phyloP scores from a whole-genome alignment of 192 early-diverging fungal genomes.

The Coemansia sp. region DNA sequence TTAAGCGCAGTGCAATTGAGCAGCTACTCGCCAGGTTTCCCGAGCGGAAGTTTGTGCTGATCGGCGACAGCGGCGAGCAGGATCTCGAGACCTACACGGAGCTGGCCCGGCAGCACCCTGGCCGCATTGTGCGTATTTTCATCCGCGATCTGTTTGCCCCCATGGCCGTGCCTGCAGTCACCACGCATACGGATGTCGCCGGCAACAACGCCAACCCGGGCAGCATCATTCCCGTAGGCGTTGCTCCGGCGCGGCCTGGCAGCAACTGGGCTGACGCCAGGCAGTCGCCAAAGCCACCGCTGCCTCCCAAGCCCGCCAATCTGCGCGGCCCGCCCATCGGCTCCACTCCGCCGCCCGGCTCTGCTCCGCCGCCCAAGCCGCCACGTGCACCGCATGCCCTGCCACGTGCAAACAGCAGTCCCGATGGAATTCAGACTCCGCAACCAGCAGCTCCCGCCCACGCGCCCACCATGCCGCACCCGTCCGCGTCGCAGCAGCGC shows the following conservation, averaged over 20 bases:
- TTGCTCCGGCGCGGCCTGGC: too few species aligned
- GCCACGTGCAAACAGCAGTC: neutral
- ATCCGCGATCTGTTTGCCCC: slow-evolving; percentile 68
- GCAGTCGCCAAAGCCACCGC: slow-evolving; percentile 10
- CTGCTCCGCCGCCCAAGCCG: slow-evolving; percentile 23
- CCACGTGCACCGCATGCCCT: slow-evolving; percentile 6
- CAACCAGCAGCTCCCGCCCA: slow-evolving; percentile 6
- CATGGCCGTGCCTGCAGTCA: slow-evolving; percentile 33
- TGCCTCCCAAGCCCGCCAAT: slow-evolving; percentile 39
- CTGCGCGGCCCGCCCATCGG: slow-evolving; percentile 6
- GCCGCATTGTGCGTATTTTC: slow-evolving; percentile 77
- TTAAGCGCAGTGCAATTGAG: slow-evolving; percentile 58
- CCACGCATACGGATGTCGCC: slow-evolving; percentile 29
- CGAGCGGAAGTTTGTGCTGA: slow-evolving; percentile 76
- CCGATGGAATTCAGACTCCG: neutral
- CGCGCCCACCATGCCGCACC: neutral
- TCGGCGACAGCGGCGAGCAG: slow-evolving; percentile 88
- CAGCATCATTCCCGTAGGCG: neutral
- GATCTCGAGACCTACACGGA: slow-evolving; percentile 82
- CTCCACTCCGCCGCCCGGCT: neutral
- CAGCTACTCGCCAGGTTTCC: slow-evolving; percentile 66
- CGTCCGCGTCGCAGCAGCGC: too few species aligned
- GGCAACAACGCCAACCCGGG: slow-evolving; percentile 16
- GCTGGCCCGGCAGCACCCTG: slow-evolving; percentile 61
- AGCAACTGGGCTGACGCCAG: too few species aligned